These are phyloP conservation scores for Clavispora fructus DNA, from an alignment of 805 yeast genomes.

Conservation along the genomic window DNA sequence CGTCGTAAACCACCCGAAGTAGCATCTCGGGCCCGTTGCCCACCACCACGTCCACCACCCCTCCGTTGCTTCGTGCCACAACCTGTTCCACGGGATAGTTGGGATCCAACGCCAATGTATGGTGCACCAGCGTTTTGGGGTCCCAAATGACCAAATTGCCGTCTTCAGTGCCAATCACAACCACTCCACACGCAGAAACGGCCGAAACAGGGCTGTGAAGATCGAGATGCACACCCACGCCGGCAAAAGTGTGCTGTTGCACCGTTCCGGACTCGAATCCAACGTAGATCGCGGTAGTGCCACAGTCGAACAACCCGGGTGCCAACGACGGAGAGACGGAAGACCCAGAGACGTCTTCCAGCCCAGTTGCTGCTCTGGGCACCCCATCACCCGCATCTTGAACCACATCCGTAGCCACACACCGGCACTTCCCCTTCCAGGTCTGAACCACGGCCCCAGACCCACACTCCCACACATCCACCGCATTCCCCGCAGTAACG, in stretches of 20 bases:
- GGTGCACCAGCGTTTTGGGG: not conserved
- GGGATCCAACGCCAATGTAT: constrained; percentile 2
- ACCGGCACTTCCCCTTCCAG: not conserved
- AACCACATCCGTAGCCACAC: not conserved
- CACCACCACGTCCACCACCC: constrained; percentile 2
- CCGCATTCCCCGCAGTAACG: constrained; percentile 53
- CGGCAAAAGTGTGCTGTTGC: constrained; percentile 18
- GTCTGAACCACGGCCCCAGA: constrained; percentile 31
- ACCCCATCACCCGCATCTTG: not conserved
- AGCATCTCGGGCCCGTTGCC: constrained; percentile 26
- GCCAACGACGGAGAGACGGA: not conserved
- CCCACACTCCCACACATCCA: constrained; percentile 69
- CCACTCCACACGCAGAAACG: constrained; percentile 5
- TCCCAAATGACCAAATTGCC: constrained; percentile 16
- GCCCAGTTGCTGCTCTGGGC: too few species aligned
- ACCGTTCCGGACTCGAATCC: constrained; percentile 38
- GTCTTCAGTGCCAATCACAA: constrained; percentile 18
- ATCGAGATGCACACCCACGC: constrained; percentile 4
- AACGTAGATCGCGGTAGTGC: constrained; percentile 37
- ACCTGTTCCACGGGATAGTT: constrained; percentile 6
- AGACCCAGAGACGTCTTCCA: too few species aligned
- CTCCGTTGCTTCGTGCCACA: not conserved
- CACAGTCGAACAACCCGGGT: constrained; percentile 40
- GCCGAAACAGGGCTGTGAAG: constrained; percentile 5
- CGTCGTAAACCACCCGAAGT: constrained; percentile 6